These are phyloP conservation scores for Neofusicoccum sp. DNA, from an alignment of 2,329 filamentous ascomycete genomes.

Conservation along the genomic window DNA sequence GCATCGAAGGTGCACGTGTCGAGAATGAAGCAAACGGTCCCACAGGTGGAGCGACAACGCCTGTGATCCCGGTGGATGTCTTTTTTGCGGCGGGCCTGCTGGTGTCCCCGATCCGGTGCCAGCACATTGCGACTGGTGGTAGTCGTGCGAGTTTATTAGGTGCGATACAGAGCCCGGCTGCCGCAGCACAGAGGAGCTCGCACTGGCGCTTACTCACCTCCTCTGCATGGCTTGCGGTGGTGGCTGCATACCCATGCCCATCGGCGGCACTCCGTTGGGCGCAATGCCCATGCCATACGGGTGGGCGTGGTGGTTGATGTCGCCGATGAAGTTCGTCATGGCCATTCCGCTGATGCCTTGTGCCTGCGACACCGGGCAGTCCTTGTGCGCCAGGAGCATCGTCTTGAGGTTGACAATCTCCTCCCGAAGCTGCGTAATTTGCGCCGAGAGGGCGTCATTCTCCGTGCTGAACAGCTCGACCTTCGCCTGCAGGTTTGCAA, in stretches of 20 bases:
- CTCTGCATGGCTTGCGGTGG: constrained; percentile 29
- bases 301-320: constrained; percentile 44
- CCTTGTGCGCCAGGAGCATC: constrained; percentile 87
- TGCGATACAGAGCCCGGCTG: neutral
- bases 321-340: constrained; percentile 51
- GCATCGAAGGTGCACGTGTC: neutral
- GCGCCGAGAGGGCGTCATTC: constrained; percentile 81
- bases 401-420: constrained; percentile 96
- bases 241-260: constrained; percentile 35
- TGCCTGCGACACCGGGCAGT: constrained; percentile 87
- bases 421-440: constrained; percentile 81
- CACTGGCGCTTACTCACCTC: constrained; percentile 13
- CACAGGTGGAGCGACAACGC: too few relatives aligned
- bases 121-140: neutral
- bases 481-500: constrained; percentile 89
- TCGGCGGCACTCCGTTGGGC: constrained; percentile 38
- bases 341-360: constrained; percentile 64
- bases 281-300: constrained; percentile 48
- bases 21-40: neutral
- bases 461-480: constrained; percentile 90
- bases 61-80: neutral
- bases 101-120: neutral
- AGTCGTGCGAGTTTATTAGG: neutral
- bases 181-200: neutral
- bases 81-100: neutral